Evolutionary conservation across 2,329 filamentous ascomycete genomes (phyloP).

Genomic region (Cladosporium phlei): DNA sequence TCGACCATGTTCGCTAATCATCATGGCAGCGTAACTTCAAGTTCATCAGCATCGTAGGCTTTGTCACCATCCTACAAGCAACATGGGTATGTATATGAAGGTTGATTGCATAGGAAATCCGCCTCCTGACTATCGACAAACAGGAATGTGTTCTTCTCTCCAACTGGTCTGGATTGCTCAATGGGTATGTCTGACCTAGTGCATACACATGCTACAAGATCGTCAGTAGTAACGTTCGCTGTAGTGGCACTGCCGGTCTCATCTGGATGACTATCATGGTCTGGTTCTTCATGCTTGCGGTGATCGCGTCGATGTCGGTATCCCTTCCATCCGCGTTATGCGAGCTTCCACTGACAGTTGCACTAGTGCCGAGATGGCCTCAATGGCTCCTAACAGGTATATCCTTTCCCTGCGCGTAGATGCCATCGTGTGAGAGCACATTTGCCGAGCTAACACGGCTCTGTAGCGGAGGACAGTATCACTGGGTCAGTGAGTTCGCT

Average conservation of each 20-base stretch:
- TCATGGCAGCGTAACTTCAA: not conserved
- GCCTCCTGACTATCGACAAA: not conserved
- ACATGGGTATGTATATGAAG: constrained; percentile 1
- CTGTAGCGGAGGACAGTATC: constrained; percentile 27
- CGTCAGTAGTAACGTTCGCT: not conserved
- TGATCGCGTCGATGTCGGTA: constrained; percentile 8
- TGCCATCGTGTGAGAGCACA: not conserved
- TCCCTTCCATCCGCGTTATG: too few species aligned
- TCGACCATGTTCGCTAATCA: not conserved
- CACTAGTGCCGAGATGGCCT: constrained; percentile 9
- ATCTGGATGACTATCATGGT: constrained; percentile 6
- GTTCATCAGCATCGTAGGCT: constrained; percentile 8
- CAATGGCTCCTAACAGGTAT: constrained; percentile 8
- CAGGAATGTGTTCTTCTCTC: constrained; percentile 2
- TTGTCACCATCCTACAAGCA: constrained; percentile 7
- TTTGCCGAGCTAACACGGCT: not conserved
- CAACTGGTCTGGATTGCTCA: constrained; percentile 8
- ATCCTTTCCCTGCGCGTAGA: too few species aligned
- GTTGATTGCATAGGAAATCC: too few species aligned
- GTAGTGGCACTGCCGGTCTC: constrained; percentile 7
- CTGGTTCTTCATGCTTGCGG: constrained; percentile 4
- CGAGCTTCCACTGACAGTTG: not conserved
- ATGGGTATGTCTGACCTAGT: not conserved
- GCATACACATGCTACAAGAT: not conserved
- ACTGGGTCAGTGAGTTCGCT: constrained; percentile 31